These are phyloP conservation scores for Cercospora sojina DNA, from an alignment of 2,329 filamentous ascomycete species.

Conservation along the genomic window DNA sequence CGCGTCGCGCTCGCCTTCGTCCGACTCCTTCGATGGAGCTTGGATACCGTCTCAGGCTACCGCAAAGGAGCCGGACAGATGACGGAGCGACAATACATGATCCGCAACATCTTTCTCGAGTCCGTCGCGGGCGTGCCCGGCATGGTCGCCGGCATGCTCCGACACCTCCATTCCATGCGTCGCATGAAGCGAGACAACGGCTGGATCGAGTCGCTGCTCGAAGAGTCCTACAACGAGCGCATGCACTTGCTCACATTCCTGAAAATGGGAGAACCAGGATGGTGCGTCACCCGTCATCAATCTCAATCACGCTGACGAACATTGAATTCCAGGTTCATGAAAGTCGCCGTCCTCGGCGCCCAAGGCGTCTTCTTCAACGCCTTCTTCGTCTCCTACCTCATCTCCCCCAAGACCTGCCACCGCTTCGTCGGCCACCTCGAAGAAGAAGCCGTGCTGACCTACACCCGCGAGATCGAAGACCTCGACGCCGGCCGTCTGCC, in stretches of 20 bases:
- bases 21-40: constrained; percentile 71
- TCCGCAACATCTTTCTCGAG: constrained; percentile 81
- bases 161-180: constrained; percentile 81
- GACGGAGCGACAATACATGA: constrained; percentile 85
- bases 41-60: constrained; percentile 80
- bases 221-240: constrained; percentile 49
- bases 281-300: constrained; percentile 35
- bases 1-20: constrained; percentile 75
- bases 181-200: constrained; percentile 90
- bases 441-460: constrained; percentile 94
- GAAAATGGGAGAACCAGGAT: constrained; percentile 81
- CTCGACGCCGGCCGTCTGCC: constrained; percentile 82
- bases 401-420: constrained; percentile 84
- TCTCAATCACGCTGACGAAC: background rate
- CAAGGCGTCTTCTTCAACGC: constrained; percentile 97
- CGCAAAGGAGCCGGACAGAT: constrained; percentile 60
- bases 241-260: constrained; percentile 94
- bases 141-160: constrained; percentile 93
- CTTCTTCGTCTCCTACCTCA: constrained; percentile 83
- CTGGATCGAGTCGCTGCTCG: constrained; percentile 63
- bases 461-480: constrained; percentile 83
- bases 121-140: constrained; percentile 92
- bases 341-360: constrained; percentile 82
- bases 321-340: constrained; percentile 64
- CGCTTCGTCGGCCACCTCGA: constrained; percentile 96